phyloP scores from a whole-genome alignment of 2,329 filamentous ascomycete genomes.

The Trichoderma semiorbis region DNA sequence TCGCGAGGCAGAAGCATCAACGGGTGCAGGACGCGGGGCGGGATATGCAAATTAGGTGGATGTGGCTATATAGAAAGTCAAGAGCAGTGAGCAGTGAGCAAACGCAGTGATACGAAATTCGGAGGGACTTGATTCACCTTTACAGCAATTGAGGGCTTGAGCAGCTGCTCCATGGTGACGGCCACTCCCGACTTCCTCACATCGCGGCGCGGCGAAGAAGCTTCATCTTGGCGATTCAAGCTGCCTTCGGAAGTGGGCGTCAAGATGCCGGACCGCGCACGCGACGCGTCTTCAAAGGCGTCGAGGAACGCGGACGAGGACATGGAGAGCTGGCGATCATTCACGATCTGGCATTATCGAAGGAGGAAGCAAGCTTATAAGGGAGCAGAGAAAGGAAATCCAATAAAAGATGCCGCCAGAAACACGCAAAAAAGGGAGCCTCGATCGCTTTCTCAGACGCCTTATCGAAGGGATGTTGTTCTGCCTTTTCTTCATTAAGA shows the following conservation, averaged over 20 bases:
- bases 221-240: slow-evolving; percentile 35
- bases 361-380: neutral
- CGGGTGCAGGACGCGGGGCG: slow-evolving; percentile 55
- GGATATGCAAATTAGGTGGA: slow-evolving; percentile 49
- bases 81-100: neutral
- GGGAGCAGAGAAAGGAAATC: neutral
- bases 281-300: slow-evolving; percentile 46
- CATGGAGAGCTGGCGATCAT: slow-evolving; percentile 28
- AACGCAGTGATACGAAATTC: neutral
- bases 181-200: slow-evolving; percentile 38
- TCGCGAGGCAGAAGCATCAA: slow-evolving; percentile 61
- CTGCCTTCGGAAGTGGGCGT: slow-evolving; percentile 40
- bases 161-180: slow-evolving; percentile 48
- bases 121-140: slow-evolving; percentile 39
- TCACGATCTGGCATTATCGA: slow-evolving; percentile 21
- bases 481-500: slow-evolving; percentile 2
- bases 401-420: neutral
- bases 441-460: neutral
- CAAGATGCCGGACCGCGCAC: slow-evolving; percentile 41
- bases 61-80: slow-evolving; percentile 48
- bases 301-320: slow-evolving; percentile 33
- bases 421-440: neutral
- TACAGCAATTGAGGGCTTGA: slow-evolving; percentile 50
- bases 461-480: slow-evolving; percentile 12
- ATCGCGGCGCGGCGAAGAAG: slow-evolving; percentile 27